phyloP scores from a whole-genome alignment of 768 basidiomycete species.

The Rhizopogon vulgaris region DNA sequence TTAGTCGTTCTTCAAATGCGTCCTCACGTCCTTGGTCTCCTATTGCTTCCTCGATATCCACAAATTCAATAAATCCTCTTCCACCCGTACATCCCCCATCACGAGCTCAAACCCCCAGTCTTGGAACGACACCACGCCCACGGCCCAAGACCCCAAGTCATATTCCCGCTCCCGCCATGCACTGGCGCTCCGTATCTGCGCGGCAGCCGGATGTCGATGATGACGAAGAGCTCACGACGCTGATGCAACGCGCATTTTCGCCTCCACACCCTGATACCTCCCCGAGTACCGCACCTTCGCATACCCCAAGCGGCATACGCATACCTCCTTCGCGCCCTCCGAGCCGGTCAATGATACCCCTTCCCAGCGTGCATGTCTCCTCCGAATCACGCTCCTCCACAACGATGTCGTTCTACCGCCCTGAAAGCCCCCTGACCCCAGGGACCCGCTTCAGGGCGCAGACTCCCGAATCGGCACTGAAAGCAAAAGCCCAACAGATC shows the following conservation, averaged over 20 bases:
- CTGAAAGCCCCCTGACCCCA: conserved; percentile 46
- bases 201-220: conserved; percentile 39
- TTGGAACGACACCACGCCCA: conserved; percentile 49
- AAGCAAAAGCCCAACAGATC: conserved; percentile 54
- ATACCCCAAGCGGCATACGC: conserved; percentile 35
- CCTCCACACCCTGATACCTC: conserved; percentile 46
- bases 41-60: conserved; percentile 63
- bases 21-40: conserved; percentile 82
- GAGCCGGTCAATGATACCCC: conserved; percentile 78
- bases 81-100: conserved; percentile 38
- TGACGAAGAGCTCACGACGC: conserved; percentile 35
- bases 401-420: conserved; percentile 61
- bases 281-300: conserved; percentile 28
- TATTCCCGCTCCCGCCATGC: conserved; percentile 60
- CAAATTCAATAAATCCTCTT: conserved; percentile 34
- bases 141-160: conserved; percentile 76
- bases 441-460: conserved; percentile 45
- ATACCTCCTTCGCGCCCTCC: conserved; percentile 65
- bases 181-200: conserved; percentile 43
- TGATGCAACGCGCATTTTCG: conserved; percentile 60
- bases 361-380: conserved; percentile 66
- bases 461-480: conserved; percentile 62
- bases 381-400: conserved; percentile 67
- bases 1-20: conserved; percentile 68
- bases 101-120: conserved; percentile 51